phyloP scores from a whole-genome alignment of 345 rosid genomes.

The Zanthoxylum bungeanum region DNA sequence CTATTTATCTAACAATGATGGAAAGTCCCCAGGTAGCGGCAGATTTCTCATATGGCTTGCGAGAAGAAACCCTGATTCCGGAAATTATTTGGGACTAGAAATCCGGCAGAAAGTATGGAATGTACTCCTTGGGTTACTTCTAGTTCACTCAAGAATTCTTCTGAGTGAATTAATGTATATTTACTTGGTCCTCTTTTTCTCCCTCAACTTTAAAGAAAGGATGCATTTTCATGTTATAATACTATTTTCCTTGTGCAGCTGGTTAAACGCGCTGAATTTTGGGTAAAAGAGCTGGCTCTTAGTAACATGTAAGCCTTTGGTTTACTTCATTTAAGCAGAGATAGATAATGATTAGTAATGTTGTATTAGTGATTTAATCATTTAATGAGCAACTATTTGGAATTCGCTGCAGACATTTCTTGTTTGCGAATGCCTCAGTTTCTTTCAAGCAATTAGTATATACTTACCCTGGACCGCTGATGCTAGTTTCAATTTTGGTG shows the following conservation, averaged over 20 bases:
- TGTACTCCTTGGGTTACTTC: slow-evolving; percentile 27
- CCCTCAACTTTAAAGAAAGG: background rate
- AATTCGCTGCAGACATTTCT: slow-evolving; percentile 64
- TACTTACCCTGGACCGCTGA: slow-evolving; percentile 75
- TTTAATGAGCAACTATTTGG: slow-evolving; percentile 20
- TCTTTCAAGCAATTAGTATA: slow-evolving; percentile 63
- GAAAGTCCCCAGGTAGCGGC: slow-evolving; percentile 69
- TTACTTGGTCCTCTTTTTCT: slow-evolving; percentile 4
- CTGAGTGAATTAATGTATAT: slow-evolving; percentile 27
- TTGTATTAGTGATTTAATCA: slow-evolving; percentile 16
- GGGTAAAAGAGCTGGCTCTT: slow-evolving; percentile 77
- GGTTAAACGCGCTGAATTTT: slow-evolving; percentile 71
- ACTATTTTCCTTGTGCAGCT: slow-evolving; percentile 45
- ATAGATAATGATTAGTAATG: background rate
- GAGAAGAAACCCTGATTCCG: slow-evolving; percentile 41
- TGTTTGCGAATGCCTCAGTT: slow-evolving; percentile 75
- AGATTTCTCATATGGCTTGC: slow-evolving; percentile 94
- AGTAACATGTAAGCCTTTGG: slow-evolving; percentile 57
- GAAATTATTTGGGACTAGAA: slow-evolving; percentile 88
- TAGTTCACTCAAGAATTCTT: slow-evolving; percentile 23
- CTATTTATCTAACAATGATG: slow-evolving; percentile 11
- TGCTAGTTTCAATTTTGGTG: slow-evolving; percentile 83
- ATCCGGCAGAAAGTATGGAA: slow-evolving; percentile 74
- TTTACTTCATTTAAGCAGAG: background rate
- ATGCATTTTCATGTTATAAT: slow-evolving; percentile 11